Percentiles rank a stretch among this genome's conserved stretches.
phyloP scores from a whole-genome alignment of 2,329 filamentous ascomycete species.

The Botryotinia narcissicola region DNA sequence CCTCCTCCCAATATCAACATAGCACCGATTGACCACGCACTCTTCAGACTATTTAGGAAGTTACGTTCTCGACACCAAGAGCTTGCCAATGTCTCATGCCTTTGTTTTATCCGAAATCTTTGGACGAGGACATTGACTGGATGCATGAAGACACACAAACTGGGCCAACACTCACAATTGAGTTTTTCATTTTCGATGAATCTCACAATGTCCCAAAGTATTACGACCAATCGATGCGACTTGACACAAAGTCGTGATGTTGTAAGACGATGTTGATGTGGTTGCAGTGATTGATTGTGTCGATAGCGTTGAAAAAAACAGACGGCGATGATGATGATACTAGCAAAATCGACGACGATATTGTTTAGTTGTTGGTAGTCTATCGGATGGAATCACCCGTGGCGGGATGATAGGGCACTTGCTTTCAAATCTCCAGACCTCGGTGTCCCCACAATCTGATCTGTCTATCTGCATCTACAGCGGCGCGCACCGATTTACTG shows the following conservation, averaged over 20 bases:
- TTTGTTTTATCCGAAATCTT: not conserved
- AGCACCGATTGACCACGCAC: not conserved
- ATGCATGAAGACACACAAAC: not conserved
- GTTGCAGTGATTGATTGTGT: not conserved
- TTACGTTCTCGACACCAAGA: not conserved
- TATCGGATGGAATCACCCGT: not conserved
- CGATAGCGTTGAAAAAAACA: not conserved
- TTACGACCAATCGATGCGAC: not conserved
- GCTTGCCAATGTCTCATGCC: not conserved
- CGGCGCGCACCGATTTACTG: not conserved
- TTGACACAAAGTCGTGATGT: not conserved
- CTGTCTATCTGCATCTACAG: not conserved
- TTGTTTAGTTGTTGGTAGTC: not conserved
- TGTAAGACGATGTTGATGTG: not conserved
- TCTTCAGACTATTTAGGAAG: not conserved
- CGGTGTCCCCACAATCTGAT: not conserved
- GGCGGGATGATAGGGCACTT: not conserved
- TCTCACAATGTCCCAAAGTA: not conserved
- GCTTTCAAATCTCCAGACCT: not conserved
- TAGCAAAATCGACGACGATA: not conserved
- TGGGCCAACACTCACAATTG: not conserved
- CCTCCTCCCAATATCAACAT: not conserved
- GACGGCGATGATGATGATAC: not conserved
- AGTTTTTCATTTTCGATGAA: slow-evolving; percentile 7
- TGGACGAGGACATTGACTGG: not conserved